Conservation (phyloP, 768 basidiomycete genomes). For the Lactarius akahatsu region DNA sequence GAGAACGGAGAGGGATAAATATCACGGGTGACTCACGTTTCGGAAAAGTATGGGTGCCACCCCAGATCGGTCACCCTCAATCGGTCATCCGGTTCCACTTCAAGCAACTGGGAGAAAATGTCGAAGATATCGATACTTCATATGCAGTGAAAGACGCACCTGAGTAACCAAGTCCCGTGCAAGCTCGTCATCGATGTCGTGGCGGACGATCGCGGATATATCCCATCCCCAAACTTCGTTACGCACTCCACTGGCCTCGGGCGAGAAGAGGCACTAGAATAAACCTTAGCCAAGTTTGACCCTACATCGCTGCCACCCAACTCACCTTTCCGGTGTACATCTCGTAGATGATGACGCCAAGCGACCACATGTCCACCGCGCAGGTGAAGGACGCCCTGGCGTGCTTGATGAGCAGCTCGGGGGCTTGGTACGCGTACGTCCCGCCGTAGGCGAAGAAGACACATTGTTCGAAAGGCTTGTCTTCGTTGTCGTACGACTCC, state of each 20-base stretch:
- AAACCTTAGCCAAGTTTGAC: not conserved
- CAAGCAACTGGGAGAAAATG: slow-evolving; percentile 11
- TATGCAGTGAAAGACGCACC: not conserved
- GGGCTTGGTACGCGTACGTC: slow-evolving; percentile 26
- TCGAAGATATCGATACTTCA: not conserved
- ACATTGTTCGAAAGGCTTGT: slow-evolving; percentile 4
- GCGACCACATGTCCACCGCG: slow-evolving; percentile 27
- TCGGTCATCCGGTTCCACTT: slow-evolving; percentile 11
- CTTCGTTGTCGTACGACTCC: not conserved
- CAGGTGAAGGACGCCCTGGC: slow-evolving; percentile 5
- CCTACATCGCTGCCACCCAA: not conserved
- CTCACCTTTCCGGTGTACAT: slow-evolving; percentile 15
- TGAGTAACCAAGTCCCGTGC: slow-evolving; percentile 11
- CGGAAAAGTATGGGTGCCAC: slow-evolving; percentile 3
- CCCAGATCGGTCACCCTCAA: slow-evolving; percentile 3
- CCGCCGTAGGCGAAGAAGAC: slow-evolving; percentile 15
- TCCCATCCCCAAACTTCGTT: slow-evolving; percentile 25
- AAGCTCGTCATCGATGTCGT: slow-evolving; percentile 4
- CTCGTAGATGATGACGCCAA: slow-evolving; percentile 23
- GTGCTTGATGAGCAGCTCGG: slow-evolving; percentile 22
- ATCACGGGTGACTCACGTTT: slow-evolving; percentile 6
- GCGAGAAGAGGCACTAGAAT: slow-evolving; percentile 19
- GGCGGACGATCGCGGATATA: slow-evolving; percentile 8
- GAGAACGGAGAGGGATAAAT: not conserved
- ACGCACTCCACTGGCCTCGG: slow-evolving; percentile 1